Conservation (phyloP, 768 basidiomycete species). For the Boletus reticuloceps region DNA sequence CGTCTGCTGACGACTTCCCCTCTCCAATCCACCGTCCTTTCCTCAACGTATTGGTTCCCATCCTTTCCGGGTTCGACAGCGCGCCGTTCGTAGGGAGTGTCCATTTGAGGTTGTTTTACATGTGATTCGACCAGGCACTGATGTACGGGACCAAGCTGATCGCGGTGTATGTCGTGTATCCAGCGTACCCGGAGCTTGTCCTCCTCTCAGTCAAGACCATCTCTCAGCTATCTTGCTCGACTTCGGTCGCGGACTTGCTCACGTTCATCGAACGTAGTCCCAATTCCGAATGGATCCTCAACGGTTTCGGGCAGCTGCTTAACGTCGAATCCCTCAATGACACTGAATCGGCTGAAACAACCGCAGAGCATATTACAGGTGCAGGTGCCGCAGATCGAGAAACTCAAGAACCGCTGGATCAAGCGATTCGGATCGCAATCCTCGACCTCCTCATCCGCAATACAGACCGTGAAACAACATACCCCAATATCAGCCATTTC, state of each 20-base stretch:
- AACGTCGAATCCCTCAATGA: too few relatives aligned
- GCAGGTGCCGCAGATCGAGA: constrained; percentile 66
- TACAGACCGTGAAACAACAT: too few relatives aligned
- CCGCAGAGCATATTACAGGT: constrained; percentile 63
- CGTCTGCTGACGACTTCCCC: too few relatives aligned
- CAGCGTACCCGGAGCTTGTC: constrained; percentile 68
- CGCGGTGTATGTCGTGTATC: constrained; percentile 71
- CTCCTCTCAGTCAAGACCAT: constrained; percentile 80
- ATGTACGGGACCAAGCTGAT: constrained; percentile 70
- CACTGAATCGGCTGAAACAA: constrained; percentile 54
- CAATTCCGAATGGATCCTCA: constrained; percentile 83
- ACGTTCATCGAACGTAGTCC: constrained; percentile 75
- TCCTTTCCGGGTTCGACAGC: constrained; percentile 66
- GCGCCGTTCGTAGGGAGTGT: constrained; percentile 50
- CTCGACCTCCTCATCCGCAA: too few relatives aligned
- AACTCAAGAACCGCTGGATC: constrained; percentile 47
- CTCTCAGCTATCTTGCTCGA: too few relatives aligned
- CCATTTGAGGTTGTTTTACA: constrained; percentile 67
- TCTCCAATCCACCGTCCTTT: too few relatives aligned
- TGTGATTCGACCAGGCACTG: constrained; percentile 72
- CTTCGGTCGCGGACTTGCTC: constrained; percentile 70
- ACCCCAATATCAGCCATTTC: too few relatives aligned
- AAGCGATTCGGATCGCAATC: constrained; percentile 39
- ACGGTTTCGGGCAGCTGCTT: too few relatives aligned
- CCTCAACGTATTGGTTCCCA: constrained; percentile 59